A percentile compares a stretch with the other conserved stretches of the same genome.
Conservation (phyloP, 306 rosid species). For the Calophaca sinica region DNA sequence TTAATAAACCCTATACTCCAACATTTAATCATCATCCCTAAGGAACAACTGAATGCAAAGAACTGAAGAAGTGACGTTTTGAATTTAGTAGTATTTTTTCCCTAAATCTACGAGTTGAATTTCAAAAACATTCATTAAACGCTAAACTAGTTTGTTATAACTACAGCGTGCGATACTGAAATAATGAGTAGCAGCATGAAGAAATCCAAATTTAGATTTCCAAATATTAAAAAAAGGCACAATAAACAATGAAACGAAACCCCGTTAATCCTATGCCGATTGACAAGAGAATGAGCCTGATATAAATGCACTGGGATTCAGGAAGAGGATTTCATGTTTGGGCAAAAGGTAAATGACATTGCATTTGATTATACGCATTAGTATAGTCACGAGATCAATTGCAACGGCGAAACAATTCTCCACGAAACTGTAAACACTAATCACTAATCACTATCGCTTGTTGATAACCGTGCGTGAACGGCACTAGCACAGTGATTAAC, state of each 20-base stretch:
- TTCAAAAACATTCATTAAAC: not conserved
- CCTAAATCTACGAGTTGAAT: not conserved
- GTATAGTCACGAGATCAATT: not conserved
- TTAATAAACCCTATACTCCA: not conserved
- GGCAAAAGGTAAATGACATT: not conserved
- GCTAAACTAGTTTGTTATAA: not conserved
- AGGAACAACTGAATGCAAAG: not conserved
- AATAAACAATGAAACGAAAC: slow-evolving; percentile 4
- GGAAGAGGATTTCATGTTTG: not conserved
- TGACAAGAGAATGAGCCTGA: not conserved
- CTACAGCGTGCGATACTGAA: not conserved
- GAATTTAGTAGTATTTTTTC: not conserved
- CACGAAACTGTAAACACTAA: not conserved
- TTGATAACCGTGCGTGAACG: not conserved
- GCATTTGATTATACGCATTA: not conserved
- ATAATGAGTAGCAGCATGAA: not conserved
- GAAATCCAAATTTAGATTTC: slow-evolving; percentile 7
- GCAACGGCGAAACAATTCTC: not conserved
- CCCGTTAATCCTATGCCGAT: not conserved
- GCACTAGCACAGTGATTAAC: not conserved
- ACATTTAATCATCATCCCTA: not conserved
- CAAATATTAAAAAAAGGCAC: slow-evolving; percentile 15
- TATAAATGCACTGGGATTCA: not conserved
- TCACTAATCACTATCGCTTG: not conserved
- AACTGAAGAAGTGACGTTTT: not conserved